phyloP scores from a whole-genome alignment of 148 eudicot species.

The Cornus suecica region DNA sequence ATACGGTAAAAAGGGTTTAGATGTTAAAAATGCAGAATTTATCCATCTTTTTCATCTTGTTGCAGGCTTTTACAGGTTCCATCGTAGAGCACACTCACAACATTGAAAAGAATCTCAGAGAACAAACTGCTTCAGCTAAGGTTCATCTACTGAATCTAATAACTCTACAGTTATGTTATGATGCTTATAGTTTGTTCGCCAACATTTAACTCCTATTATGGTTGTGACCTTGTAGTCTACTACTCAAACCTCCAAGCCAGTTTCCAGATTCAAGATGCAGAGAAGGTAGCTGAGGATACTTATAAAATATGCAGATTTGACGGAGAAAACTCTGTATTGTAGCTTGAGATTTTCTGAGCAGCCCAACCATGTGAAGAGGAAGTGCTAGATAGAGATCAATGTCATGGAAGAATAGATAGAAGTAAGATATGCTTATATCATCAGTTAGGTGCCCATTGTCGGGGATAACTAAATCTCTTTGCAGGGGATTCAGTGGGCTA shows the following conservation, averaged over 20 bases:
- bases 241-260: constrained; percentile 50
- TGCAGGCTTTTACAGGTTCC: constrained; percentile 71
- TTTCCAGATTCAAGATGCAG: constrained; percentile 83
- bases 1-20: not conserved
- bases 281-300: constrained; percentile 35
- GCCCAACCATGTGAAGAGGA: not conserved
- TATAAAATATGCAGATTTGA: not conserved
- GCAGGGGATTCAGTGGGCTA: no score
- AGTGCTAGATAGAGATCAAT: not conserved
- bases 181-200: constrained; percentile 1
- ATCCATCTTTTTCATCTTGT: constrained; percentile 12
- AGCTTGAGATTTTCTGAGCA: not conserved
- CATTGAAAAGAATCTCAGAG: constrained; percentile 29
- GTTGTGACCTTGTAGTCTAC: constrained; percentile 29
- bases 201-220: not conserved
- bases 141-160: constrained; percentile 13
- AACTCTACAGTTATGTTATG: not conserved
- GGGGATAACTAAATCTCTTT: no score
- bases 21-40: not conserved
- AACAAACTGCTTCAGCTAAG: constrained; percentile 33
- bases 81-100: constrained; percentile 68
- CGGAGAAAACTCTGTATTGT: not conserved
- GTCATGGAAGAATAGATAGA: not conserved
- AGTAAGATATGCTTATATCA: no score
- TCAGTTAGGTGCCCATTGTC: not conserved